phyloP scores from a whole-genome alignment of 331 rosid species.

The Quercus lobata region DNA sequence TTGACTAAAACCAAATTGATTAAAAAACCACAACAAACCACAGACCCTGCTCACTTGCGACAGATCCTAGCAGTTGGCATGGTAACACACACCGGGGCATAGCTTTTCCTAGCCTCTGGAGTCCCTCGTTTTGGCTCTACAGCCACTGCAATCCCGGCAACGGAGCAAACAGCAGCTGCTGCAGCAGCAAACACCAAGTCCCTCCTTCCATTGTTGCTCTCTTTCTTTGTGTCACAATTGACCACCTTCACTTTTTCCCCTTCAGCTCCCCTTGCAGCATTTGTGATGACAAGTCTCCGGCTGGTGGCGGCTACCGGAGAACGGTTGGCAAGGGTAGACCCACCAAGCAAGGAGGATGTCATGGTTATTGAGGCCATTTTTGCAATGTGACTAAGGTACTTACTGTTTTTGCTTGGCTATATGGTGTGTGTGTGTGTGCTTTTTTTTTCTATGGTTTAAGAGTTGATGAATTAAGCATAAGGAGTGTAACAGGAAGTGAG shows the following conservation, averaged over 20 bases:
- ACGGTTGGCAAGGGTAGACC: conserved; percentile 16
- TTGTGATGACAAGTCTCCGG: conserved; percentile 18
- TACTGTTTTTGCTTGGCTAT: background rate
- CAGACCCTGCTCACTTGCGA: conserved; percentile 16
- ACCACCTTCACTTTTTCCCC: conserved; percentile 25
- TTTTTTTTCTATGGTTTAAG: background rate
- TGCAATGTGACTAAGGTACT: background rate
- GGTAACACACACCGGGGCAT: conserved; percentile 54
- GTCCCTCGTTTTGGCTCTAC: conserved; percentile 33
- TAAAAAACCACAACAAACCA: background rate
- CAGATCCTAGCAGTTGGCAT: conserved; percentile 55
- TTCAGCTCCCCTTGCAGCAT: conserved; percentile 23
- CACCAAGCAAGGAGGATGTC: conserved; percentile 36
- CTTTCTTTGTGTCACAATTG: conserved; percentile 17
- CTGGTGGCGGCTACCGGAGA: conserved; percentile 14
- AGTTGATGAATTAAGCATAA: conserved; percentile 10
- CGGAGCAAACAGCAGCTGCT: conserved; percentile 41
- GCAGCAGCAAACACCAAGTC: conserved; percentile 43
- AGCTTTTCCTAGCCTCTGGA: conserved; percentile 45
- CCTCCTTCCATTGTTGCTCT: conserved; percentile 37
- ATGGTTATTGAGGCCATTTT: conserved; percentile 44
- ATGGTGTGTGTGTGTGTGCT: background rate
- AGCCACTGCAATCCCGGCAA: conserved; percentile 32
- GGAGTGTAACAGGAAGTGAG: background rate
- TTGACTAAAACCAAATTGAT: background rate